Percentiles rank a stretch among this genome's conserved stretches.
These are phyloP conservation scores for Exophiala sp. DNA, from an alignment of 2,329 filamentous ascomycete genomes.

Conservation along the genomic window DNA sequence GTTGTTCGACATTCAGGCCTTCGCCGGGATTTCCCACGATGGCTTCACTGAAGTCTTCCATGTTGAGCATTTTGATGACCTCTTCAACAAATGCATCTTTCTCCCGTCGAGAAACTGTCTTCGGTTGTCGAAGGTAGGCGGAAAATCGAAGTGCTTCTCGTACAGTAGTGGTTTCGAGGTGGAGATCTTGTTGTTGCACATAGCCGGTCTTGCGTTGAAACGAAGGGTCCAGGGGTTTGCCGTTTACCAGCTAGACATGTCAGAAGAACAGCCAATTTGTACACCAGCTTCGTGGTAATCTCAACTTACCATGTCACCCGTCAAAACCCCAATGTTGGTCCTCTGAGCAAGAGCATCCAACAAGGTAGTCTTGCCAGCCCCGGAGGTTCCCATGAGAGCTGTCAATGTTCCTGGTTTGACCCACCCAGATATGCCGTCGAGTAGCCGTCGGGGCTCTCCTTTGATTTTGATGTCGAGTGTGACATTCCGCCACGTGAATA, in stretches of 20 bases:
- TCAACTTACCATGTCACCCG: constrained; percentile 52
- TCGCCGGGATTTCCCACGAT: constrained; percentile 83
- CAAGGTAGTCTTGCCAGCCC: constrained; percentile 58
- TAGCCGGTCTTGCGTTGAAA: constrained; percentile 64
- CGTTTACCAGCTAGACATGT: constrained; percentile 49
- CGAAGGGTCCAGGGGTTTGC: constrained; percentile 49
- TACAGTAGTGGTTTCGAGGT: constrained; percentile 60
- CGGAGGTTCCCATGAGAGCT: constrained; percentile 57
- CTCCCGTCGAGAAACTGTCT: constrained; percentile 60
- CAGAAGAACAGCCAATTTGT: not conserved
- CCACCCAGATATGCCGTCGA: constrained; percentile 51
- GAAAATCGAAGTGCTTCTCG: constrained; percentile 73
- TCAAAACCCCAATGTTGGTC: constrained; percentile 54
- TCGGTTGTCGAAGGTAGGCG: constrained; percentile 77
- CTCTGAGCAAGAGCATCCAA: constrained; percentile 54
- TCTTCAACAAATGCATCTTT: constrained; percentile 82
- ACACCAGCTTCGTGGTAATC: too few species aligned
- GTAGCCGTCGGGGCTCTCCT: constrained; percentile 52
- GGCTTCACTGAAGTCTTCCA: constrained; percentile 83
- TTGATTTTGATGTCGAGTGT: constrained; percentile 51
- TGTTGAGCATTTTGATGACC: constrained; percentile 79
- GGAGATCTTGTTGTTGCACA: constrained; percentile 62
- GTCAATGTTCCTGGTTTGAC: constrained; percentile 53
- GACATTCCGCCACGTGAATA: constrained; percentile 51
- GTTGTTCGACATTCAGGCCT: constrained; percentile 58